A percentile compares a stretch with the other conserved stretches of the same genome.
phyloP scores from a whole-genome alignment of 2,329 filamentous ascomycete species.

The Teratosphaeria epicoccoides region DNA sequence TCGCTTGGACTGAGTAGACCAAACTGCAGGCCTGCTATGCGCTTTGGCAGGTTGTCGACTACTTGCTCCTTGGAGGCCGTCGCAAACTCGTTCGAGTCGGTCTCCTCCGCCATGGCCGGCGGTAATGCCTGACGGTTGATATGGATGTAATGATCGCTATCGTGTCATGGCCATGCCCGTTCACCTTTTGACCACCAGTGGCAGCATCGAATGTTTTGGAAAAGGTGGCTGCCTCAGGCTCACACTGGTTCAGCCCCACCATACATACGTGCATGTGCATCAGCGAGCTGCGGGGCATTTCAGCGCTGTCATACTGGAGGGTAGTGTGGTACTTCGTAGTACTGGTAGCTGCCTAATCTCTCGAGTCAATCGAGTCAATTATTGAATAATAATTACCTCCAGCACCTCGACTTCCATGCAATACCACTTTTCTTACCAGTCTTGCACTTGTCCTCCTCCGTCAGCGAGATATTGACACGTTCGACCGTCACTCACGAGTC shows the following conservation, averaged over 20 bases:
- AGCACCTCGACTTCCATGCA: neutral
- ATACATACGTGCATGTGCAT: neutral
- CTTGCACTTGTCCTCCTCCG: neutral
- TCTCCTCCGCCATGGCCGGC: constrained; percentile 3
- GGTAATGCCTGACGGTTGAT: neutral
- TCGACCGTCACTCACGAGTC: neutral
- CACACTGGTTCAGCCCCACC: neutral
- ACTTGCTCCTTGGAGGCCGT: constrained; percentile 64
- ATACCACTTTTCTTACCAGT: too few relatives aligned
- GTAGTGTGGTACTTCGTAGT: too few relatives aligned
- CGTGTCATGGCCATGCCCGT: neutral
- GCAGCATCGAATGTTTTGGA: neutral
- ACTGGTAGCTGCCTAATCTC: neutral
- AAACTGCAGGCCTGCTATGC: constrained; percentile 88
- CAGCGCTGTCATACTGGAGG: too few relatives aligned
- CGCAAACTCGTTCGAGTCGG: constrained; percentile 11
- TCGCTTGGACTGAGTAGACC: constrained; percentile 80
- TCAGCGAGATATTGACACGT: neutral
- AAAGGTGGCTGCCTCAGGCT: neutral
- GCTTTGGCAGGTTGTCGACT: constrained; percentile 76
- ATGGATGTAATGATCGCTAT: neutral
- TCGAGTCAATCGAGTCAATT: neutral
- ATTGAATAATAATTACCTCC: too few relatives aligned
- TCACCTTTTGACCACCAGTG: neutral
- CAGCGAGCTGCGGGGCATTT: neutral